Percentiles rank a stretch among this genome's conserved stretches.
phyloP scores from a whole-genome alignment of 2,329 filamentous ascomycete genomes.

The Neoascochyta sp. region DNA sequence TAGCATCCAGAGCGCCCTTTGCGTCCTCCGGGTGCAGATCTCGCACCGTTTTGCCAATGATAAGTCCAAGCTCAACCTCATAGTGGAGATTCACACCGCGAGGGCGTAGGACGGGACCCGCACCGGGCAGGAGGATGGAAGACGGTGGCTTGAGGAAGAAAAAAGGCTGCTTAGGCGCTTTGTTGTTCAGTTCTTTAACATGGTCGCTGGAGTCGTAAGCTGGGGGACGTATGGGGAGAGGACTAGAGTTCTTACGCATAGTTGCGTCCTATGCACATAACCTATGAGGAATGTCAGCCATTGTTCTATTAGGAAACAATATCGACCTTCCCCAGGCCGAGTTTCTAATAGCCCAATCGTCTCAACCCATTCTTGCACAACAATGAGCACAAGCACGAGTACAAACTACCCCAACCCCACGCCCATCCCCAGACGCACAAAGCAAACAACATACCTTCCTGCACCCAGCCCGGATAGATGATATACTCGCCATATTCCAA shows the following conservation, averaged over 20 bases:
- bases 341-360: no score
- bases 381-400: no score
- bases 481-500: slow-evolving; percentile 32
- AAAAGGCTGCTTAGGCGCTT: slow-evolving; percentile 88
- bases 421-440: no score
- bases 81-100: slow-evolving; percentile 84
- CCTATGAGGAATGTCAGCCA: slow-evolving; percentile 44
- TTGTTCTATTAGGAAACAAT: no score
- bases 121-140: slow-evolving; percentile 74
- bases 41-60: slow-evolving; percentile 77
- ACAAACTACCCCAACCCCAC: no score
- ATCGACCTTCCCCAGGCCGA: not conserved
- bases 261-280: slow-evolving; percentile 92
- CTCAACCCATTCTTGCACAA: no score
- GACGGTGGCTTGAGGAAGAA: slow-evolving; percentile 97
- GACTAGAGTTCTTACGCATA: slow-evolving; percentile 68
- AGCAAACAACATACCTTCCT: slow-evolving; percentile 45
- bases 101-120: slow-evolving; percentile 77
- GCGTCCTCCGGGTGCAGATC: slow-evolving; percentile 73
- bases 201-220: slow-evolving; percentile 66
- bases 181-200: slow-evolving; percentile 84
- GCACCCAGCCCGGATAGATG: slow-evolving; percentile 44
- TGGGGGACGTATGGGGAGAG: not conserved
- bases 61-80: slow-evolving; percentile 87
- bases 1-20: slow-evolving; percentile 72